Percentiles rank a stretch among this genome's conserved stretches.
Conservation (phyloP, 306 rosid genomes). For the Trifolium repens region DNA sequence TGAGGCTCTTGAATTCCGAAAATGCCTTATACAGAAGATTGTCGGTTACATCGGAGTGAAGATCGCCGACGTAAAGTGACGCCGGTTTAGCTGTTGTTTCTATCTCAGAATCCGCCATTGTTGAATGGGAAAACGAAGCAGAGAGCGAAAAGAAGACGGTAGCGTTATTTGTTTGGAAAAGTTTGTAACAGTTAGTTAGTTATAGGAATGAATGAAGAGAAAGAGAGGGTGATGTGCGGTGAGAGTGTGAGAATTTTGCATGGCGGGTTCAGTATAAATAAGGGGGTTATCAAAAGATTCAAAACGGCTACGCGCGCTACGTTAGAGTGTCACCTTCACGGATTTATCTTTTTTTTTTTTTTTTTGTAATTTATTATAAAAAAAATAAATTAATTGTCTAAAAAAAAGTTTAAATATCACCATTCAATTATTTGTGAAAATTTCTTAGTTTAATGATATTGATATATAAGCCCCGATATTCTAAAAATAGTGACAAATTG, state of each 20-base stretch:
- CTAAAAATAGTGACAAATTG: no score
- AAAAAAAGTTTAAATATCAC: no score
- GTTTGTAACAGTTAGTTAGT: background rate
- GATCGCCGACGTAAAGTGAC: slow-evolving; percentile 84
- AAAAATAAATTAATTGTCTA: no score
- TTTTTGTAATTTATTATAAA: background rate
- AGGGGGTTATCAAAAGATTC: no score
- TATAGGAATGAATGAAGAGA: background rate
- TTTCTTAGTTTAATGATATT: no score
- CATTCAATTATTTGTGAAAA: no score
- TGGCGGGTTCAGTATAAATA: background rate
- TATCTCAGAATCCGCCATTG: slow-evolving; percentile 63
- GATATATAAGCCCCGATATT: no score
- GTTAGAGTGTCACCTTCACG: background rate
- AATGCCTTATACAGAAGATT: slow-evolving; percentile 58
- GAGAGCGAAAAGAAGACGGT: background rate
- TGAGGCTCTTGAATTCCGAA: slow-evolving; percentile 53
- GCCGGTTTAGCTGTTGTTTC: slow-evolving; percentile 34
- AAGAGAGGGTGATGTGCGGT: background rate
- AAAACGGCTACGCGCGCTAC: background rate
- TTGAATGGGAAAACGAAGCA: background rate
- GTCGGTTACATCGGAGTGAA: slow-evolving; percentile 62
- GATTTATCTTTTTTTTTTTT: background rate
- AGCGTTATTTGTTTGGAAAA: slow-evolving; percentile 18
- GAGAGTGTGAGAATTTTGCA: slow-evolving; percentile 14